Evolutionary conservation across 179 eudicot species (phyloP).

Genomic region (Beta corolliflora): DNA sequence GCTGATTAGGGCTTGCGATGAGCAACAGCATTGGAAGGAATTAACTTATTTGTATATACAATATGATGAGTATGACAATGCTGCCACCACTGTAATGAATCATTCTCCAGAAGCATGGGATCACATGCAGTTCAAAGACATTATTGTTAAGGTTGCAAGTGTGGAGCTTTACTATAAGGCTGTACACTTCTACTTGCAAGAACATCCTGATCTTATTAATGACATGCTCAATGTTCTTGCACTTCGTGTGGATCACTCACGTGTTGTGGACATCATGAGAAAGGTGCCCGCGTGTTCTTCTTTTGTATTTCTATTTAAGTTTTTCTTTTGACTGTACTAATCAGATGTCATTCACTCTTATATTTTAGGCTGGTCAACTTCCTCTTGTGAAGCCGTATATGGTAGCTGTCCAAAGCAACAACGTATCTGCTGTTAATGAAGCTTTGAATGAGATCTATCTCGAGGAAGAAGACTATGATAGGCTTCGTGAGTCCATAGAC

Average conservation of each 20-base stretch:
- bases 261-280: conserved; percentile 59
- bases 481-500: conserved; percentile 53
- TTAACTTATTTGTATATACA: conserved; percentile 54
- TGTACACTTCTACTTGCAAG: conserved; percentile 57
- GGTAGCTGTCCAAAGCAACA: conserved; percentile 57
- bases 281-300: conserved; percentile 33
- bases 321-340: background rate
- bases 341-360: conserved; percentile 8
- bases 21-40: conserved; percentile 60
- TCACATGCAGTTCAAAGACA: conserved; percentile 62
- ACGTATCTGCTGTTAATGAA: conserved; percentile 52
- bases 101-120: conserved; percentile 67
- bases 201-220: conserved; percentile 56
- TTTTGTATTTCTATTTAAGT: background rate
- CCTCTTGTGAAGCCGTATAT: conserved; percentile 58
- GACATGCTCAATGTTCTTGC: conserved; percentile 56
- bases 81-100: conserved; percentile 60
- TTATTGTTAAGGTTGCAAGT: conserved; percentile 53
- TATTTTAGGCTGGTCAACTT: conserved; percentile 45
- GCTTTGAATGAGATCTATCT: conserved; percentile 53
- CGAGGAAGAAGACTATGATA: conserved; percentile 57
- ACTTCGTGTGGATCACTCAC: conserved; percentile 54
- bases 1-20: conserved; percentile 56
- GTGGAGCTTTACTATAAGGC: conserved; percentile 60
- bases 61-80: conserved; percentile 58